A percentile compares a stretch with the other conserved stretches of the same genome.
Evolutionary conservation across 1,284 basidiomycete genomes (phyloP).

Genomic region (Microbotryum violaceum): DNA sequence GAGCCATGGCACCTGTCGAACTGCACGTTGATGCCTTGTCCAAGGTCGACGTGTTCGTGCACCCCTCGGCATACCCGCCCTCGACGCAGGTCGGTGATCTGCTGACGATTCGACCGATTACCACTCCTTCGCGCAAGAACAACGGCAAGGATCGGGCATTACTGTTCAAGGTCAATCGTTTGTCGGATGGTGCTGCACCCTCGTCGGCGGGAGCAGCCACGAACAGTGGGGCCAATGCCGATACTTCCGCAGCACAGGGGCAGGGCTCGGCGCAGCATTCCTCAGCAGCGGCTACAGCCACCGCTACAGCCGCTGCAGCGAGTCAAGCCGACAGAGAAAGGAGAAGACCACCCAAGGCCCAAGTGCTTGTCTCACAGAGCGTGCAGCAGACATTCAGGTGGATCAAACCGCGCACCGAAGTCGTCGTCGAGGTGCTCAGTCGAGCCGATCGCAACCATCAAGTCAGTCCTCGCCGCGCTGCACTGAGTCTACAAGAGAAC

Average conservation of each 20-base stretch:
- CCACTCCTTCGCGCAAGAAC: conserved; percentile 10
- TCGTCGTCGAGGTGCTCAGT: conserved; percentile 7
- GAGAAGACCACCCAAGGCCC: conserved; percentile 11
- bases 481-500: neutral
- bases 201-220: neutral
- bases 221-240: neutral
- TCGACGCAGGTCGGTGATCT: conserved; percentile 19
- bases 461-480: no score
- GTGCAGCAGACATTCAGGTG: conserved; percentile 21
- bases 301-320: no score
- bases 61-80: conserved; percentile 5
- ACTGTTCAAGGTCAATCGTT: conserved; percentile 21
- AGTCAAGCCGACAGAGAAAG: neutral
- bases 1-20: neutral
- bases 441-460: neutral
- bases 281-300: no score
- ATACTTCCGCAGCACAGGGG: neutral
- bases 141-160: conserved; percentile 20
- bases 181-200: neutral
- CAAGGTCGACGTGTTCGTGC: conserved; percentile 13
- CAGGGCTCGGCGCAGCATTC: no score
- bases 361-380: conserved; percentile 16
- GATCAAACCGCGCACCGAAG: conserved; percentile 19
- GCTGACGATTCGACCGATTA: conserved; percentile 19
- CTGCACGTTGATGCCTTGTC: conserved; percentile 21